Conservation (phyloP, 176 grass and related monocot species). For the Hordeum marinum region DNA sequence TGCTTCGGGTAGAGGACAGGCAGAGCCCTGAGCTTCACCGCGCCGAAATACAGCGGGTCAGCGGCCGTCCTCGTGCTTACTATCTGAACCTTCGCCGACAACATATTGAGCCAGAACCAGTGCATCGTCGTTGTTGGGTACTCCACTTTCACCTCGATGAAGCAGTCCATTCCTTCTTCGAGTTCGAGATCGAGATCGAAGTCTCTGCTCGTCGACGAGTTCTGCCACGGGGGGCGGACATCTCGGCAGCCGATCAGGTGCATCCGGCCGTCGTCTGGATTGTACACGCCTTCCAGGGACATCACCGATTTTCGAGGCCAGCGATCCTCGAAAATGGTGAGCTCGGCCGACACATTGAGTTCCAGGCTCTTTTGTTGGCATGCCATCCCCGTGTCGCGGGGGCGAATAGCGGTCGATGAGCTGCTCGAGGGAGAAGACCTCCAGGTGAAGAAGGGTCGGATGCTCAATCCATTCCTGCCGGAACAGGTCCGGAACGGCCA, state of each 20-base stretch:
- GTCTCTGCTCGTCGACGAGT: background rate
- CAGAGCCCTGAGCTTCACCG: slow-evolving; percentile 30
- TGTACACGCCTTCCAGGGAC: background rate
- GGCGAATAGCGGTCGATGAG: background rate
- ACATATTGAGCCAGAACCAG: slow-evolving; percentile 20
- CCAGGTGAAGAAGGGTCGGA: slow-evolving; percentile 7
- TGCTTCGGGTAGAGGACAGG: slow-evolving; percentile 35
- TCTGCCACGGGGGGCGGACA: background rate
- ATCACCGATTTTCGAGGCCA: background rate
- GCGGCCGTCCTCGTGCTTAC: slow-evolving; percentile 25
- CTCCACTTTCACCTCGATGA: slow-evolving; percentile 47
- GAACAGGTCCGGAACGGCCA: background rate
- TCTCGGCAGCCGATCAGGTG: slow-evolving; percentile 2
- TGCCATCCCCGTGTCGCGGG: background rate
- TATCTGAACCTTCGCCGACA: slow-evolving; percentile 36
- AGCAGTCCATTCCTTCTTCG: slow-evolving; percentile 34
- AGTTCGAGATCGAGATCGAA: background rate
- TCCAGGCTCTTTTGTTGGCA: background rate
- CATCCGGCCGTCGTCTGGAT: background rate
- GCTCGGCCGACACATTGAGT: background rate
- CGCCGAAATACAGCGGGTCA: slow-evolving; percentile 42
- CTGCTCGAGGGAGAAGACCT: slow-evolving; percentile 4
- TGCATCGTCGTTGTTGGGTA: slow-evolving; percentile 42
- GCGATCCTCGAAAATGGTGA: background rate
- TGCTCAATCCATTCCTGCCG: background rate